Evolutionary conservation across 2,329 filamentous ascomycete species (phyloP).

Genomic region (Xylariaceae sp.): DNA sequence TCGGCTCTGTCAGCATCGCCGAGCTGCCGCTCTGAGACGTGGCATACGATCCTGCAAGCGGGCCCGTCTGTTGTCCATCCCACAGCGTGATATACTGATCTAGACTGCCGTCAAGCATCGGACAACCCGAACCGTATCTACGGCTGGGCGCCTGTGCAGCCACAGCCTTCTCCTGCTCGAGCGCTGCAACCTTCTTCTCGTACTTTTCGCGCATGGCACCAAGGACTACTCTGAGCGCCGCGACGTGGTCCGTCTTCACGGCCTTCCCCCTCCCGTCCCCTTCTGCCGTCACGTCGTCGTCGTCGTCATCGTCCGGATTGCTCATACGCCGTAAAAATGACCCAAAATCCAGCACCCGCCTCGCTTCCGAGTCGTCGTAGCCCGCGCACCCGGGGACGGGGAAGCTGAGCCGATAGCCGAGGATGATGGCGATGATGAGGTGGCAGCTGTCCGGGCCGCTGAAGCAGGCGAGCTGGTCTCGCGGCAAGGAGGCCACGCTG

Average conservation of each 20-base stretch:
- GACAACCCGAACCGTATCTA: conserved; percentile 32
- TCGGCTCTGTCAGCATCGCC: neutral
- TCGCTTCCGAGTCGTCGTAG: conserved; percentile 29
- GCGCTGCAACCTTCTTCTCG: conserved; percentile 32
- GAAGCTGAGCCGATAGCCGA: conserved; percentile 41
- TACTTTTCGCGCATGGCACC: conserved; percentile 43
- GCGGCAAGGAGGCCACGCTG: conserved; percentile 20
- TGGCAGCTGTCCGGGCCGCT: conserved; percentile 39
- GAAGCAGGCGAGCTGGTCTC: conserved; percentile 31
- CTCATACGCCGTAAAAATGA: conserved; percentile 4
- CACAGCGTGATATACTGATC: conserved; percentile 42
- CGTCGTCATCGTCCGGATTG: neutral
- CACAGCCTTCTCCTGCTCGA: conserved; percentile 19
- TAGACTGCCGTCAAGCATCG: conserved; percentile 48
- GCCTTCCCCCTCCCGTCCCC: conserved; percentile 5
- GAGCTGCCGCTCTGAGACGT: conserved; percentile 5
- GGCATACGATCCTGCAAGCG: neutral
- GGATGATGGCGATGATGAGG: conserved; percentile 36
- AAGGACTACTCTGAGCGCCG: conserved; percentile 43
- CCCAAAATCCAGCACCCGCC: conserved; percentile 35
- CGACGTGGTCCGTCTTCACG: conserved; percentile 18
- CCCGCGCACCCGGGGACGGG: conserved; percentile 35
- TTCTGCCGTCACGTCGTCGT: neutral
- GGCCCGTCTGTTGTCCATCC: conserved; percentile 32
- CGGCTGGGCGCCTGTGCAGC: conserved; percentile 4